A percentile compares a stretch with the other conserved stretches of the same genome.
Conservation (phyloP, 306 rosid genomes). For the Cotoneaster glaucophyllus region DNA sequence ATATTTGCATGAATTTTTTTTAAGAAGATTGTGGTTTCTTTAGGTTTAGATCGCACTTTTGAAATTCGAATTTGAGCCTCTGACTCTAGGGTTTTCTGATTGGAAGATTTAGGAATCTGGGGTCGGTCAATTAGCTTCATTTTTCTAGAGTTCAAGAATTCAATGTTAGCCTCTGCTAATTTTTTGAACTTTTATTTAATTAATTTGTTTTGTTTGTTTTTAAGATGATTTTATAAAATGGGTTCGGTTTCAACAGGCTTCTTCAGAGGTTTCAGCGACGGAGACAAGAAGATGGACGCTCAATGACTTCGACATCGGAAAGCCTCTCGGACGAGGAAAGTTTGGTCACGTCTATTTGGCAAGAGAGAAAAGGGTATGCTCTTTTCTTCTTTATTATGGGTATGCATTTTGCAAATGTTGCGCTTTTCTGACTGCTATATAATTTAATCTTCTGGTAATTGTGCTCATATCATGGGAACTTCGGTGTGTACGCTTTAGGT, state of each 20-base stretch:
- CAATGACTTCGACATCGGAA: slow-evolving; percentile 87
- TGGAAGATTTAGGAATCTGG: neutral
- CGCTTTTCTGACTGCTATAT: neutral
- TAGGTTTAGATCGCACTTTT: neutral
- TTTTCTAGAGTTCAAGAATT: neutral
- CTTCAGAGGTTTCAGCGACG: slow-evolving; percentile 51
- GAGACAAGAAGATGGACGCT: slow-evolving; percentile 87
- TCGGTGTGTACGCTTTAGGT: neutral
- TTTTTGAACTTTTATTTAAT: neutral
- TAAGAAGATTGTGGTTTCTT: neutral
- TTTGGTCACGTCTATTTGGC: slow-evolving; percentile 99
- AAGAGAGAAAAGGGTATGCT: slow-evolving; percentile 80
- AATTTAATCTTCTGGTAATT: neutral
- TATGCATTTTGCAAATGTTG: neutral
- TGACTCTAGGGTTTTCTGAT: neutral
- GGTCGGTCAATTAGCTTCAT: neutral
- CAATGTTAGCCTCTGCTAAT: neutral
- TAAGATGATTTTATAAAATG: neutral
- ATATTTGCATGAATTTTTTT: neutral
- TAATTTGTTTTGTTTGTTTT: neutral
- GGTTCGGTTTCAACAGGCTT: slow-evolving; percentile 35
- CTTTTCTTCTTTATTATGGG: neutral
- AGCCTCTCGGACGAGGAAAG: slow-evolving; percentile 96
- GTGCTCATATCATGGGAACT: neutral
- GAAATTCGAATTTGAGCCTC: neutral